These are phyloP conservation scores for Saccharomycopsis schoenii DNA, from an alignment of 805 yeast genomes.

Conservation along the genomic window DNA sequence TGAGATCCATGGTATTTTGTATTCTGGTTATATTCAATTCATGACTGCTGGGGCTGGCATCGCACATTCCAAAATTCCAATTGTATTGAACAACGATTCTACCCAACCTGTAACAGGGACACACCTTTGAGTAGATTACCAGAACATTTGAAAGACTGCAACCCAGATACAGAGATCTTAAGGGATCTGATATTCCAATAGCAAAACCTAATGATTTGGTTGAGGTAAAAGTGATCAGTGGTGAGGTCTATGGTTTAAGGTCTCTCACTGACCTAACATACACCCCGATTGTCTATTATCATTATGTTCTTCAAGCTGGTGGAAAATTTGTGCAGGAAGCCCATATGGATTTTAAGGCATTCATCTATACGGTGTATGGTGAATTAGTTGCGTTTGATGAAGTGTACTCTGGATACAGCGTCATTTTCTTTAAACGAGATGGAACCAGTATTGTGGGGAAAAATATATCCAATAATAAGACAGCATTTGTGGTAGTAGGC, in stretches of 20 bases:
- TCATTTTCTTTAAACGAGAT: constrained; percentile 56
- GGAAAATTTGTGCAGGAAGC: constrained; percentile 52
- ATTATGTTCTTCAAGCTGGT: constrained; percentile 53
- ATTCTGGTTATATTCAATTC: constrained; percentile 80
- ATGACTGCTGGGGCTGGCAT: constrained; percentile 91
- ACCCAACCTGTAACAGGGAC: constrained; percentile 44
- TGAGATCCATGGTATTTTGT: constrained; percentile 70
- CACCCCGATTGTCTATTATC: constrained; percentile 70
- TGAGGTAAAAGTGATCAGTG: constrained; percentile 64
- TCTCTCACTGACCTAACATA: constrained; percentile 68
- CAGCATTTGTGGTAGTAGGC: constrained; percentile 66
- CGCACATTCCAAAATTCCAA: constrained; percentile 82
- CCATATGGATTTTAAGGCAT: constrained; percentile 53
- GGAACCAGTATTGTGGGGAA: constrained; percentile 53
- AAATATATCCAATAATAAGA: constrained; percentile 29
- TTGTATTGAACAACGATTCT: constrained; percentile 30
- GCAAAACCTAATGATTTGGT: constrained; percentile 56
- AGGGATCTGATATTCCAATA: constrained; percentile 36
- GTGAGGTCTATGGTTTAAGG: constrained; percentile 65
- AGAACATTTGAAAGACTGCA: constrained; percentile 44
- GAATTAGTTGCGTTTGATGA: constrained; percentile 38
- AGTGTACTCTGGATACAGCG: constrained; percentile 34
- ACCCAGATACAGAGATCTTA: constrained; percentile 65
- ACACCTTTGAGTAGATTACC: constrained; percentile 89
- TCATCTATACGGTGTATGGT: constrained; percentile 61